These are phyloP conservation scores for Bertia moriformis DNA, from an alignment of 2,329 filamentous ascomycete genomes.

Conservation along the genomic window DNA sequence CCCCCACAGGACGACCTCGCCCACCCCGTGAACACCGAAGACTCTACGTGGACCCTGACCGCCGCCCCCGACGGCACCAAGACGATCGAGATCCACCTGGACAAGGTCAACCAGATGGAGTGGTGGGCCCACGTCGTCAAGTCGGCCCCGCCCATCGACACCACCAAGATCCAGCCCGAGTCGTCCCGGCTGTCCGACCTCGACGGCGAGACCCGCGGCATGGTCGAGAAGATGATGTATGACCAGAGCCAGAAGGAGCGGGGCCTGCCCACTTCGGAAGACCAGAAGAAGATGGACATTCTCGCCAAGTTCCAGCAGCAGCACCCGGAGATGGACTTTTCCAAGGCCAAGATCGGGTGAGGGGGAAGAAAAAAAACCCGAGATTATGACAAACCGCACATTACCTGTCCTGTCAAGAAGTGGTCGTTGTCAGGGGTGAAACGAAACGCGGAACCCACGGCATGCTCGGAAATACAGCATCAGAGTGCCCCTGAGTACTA, in stretches of 20 bases:
- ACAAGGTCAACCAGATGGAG: slow-evolving; percentile 92
- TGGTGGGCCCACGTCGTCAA: slow-evolving; percentile 95
- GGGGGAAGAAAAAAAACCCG: no score
- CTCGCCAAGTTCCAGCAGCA: slow-evolving; percentile 82
- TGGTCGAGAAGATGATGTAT: slow-evolving; percentile 99
- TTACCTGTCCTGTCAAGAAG: no score
- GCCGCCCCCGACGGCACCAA: slow-evolving; percentile 54
- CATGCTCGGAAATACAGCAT: slow-evolving; percentile 5
- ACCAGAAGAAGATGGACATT: slow-evolving; percentile 88
- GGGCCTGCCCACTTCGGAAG: slow-evolving; percentile 78
- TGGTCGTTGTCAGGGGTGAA: slow-evolving; percentile 42
- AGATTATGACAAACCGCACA: no score
- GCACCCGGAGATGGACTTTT: slow-evolving; percentile 60
- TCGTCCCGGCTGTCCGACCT: slow-evolving; percentile 82
- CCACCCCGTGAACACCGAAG: slow-evolving; percentile 65
- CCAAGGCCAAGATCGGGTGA: slow-evolving; percentile 56
- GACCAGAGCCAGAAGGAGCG: slow-evolving; percentile 94
- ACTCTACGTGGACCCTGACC: slow-evolving; percentile 87
- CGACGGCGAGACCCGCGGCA: slow-evolving; percentile 82
- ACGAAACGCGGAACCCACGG: slow-evolving; percentile 43
- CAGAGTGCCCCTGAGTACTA: slow-evolving; percentile 14
- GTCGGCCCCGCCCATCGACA: slow-evolving; percentile 78
- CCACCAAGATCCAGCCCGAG: slow-evolving; percentile 86
- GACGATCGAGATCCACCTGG: slow-evolving; percentile 67
- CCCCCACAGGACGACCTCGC: slow-evolving; percentile 65